Percentiles rank a stretch among this genome's conserved stretches.
Evolutionary conservation across 75 land plant species (phyloP).

Genomic region (Larix kaempferi): DNA sequence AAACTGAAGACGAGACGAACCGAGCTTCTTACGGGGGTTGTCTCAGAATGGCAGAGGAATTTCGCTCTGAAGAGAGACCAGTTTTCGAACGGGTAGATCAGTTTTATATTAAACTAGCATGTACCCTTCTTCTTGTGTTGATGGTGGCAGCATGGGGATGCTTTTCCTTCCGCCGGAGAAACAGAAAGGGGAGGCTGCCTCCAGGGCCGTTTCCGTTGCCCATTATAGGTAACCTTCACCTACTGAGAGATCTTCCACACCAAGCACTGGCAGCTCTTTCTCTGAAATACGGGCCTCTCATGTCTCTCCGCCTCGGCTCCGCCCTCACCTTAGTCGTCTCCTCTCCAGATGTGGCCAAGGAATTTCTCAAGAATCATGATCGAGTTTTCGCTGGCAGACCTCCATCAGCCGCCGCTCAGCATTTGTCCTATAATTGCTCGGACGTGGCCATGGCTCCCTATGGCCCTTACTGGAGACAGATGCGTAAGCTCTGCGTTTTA

Average conservation of each 20-base stretch:
- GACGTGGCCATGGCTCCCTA: constrained; percentile 39
- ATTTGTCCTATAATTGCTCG: constrained; percentile 22
- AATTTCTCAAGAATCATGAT: constrained; percentile 43
- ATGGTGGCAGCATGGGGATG: background rate
- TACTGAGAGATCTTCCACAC: constrained; percentile 23
- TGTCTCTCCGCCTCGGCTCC: constrained; percentile 42
- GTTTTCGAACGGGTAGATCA: no score
- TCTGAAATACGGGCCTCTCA: constrained; percentile 35
- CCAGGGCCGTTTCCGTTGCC: constrained; percentile 29
- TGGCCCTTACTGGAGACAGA: constrained; percentile 51
- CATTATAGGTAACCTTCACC: constrained; percentile 43
- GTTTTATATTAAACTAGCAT: no score
- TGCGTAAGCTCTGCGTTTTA: constrained; percentile 48
- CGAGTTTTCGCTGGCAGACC: constrained; percentile 34
- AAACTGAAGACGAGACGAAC: no score
- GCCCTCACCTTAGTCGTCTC: constrained; percentile 37
- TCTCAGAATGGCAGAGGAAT: no score
- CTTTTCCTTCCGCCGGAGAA: background rate
- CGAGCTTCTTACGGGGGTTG: no score
- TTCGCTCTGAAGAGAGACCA: no score
- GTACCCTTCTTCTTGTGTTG: background rate
- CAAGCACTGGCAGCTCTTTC: constrained; percentile 13
- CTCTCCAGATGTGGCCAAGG: constrained; percentile 37
- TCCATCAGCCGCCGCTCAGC: constrained; percentile 13
- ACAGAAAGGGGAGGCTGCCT: constrained; percentile 6